phyloP scores from a whole-genome alignment of 805 yeast species.

The Wickerhamiella nectarea region DNA sequence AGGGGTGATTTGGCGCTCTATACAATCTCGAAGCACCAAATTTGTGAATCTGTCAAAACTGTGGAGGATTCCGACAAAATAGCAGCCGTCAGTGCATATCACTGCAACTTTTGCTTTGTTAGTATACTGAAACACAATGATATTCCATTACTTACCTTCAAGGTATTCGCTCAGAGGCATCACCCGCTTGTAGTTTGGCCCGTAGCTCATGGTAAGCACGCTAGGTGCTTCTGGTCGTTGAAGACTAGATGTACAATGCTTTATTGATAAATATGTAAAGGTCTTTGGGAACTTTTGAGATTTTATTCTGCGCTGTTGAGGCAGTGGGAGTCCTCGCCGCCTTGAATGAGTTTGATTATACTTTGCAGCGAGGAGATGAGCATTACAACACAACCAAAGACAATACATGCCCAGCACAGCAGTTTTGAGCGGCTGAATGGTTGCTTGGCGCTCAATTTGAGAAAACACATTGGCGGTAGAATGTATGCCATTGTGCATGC shows the following conservation, averaged over 20 bases:
- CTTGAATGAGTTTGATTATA: constrained; percentile 33
- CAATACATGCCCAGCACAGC: constrained; percentile 47
- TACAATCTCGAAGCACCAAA: constrained; percentile 22
- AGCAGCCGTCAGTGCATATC: constrained; percentile 27
- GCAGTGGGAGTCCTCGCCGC: constrained; percentile 17
- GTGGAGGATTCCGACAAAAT: constrained; percentile 24
- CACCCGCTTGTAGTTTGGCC: constrained; percentile 7
- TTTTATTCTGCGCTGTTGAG: constrained; percentile 12
- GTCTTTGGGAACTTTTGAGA: too few relatives aligned
- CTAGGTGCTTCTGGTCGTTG: too few relatives aligned
- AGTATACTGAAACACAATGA: constrained; percentile 4
- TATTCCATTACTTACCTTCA: constrained; percentile 20
- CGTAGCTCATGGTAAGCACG: constrained; percentile 1
- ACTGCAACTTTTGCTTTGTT: constrained; percentile 22
- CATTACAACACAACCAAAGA: constrained; percentile 69
- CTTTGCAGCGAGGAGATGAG: constrained; percentile 69
- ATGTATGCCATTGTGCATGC: constrained; percentile 89
- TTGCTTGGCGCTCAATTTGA: constrained; percentile 42
- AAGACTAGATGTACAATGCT: too few relatives aligned
- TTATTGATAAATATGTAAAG: not conserved
- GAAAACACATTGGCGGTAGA: constrained; percentile 72
- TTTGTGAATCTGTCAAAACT: constrained; percentile 29
- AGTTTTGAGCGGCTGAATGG: constrained; percentile 33
- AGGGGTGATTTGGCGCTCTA: constrained; percentile 22
- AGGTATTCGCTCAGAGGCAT: constrained; percentile 16